Evolutionary conservation across 2,329 filamentous ascomycete species (phyloP), one percentile per base, ranked within the genome.

Genomic region (Penicillium decumbens): DNA sequence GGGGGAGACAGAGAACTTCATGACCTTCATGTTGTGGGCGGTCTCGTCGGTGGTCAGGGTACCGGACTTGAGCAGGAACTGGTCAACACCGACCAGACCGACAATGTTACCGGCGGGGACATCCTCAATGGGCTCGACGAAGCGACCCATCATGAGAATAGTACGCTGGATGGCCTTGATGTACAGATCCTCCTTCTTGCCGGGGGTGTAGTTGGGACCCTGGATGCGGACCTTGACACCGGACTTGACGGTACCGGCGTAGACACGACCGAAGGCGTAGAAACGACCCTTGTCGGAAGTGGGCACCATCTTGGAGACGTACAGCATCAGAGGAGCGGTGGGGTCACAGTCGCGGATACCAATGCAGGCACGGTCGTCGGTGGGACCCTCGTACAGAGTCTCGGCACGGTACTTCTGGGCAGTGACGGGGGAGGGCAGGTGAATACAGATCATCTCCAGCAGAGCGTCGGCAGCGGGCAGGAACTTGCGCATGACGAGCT

Each of bases 231-330:
- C 93, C 87, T 97, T 97, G 69, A 97, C 82, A 80, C 93, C 93
- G 65, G 93, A 97, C 71, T 82, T 82, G 80, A 96, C 93, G 73
- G 91, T 97, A 88, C 93, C 93, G 66, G 93, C 81, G 84, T 97
- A 98, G 79, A 98, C 93, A 95, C 93, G 93, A 80, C 93, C 93
- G 80, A 98, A 98, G 75, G 93, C 93, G 81, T 96, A 98, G 89
- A 98, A 98, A 80, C 93, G 92, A 78, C 93, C 93, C 87, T 96
- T 97, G 74, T 98, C 93, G 68, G 90, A 95, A 66, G 93, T 98
- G 70, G 93, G 93, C 72, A 98, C 93, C 93, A 98, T 98, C 89
- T 98, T 98, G 77, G 93, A 98, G 76, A 98, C 91, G 88, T 98
- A 98, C 65, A 97, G 83, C 93, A 98, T 98, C 77, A 98, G 93